Conservation (phyloP, 2,329 filamentous ascomycete genomes). For the Colletotrichum melonis region DNA sequence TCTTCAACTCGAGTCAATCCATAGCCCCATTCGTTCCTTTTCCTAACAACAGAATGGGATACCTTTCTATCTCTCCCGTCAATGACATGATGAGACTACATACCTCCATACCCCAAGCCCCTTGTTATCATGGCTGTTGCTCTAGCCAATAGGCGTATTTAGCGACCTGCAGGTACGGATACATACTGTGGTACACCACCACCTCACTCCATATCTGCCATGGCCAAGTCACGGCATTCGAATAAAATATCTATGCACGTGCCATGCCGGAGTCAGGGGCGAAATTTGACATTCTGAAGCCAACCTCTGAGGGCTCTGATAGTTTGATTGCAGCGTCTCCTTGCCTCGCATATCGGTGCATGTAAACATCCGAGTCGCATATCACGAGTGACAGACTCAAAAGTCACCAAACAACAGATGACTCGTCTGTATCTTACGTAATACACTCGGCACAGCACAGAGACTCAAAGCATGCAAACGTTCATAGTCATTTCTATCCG, state of each 20-base stretch:
- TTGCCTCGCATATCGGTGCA: background rate
- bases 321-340: constrained; percentile 13
- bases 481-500: background rate
- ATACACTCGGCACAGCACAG: background rate
- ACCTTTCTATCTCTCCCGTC: too few species aligned
- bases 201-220: background rate
- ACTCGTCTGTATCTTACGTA: background rate
- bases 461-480: background rate
- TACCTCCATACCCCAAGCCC: background rate
- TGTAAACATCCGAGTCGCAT: too few species aligned
- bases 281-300: constrained; percentile 14
- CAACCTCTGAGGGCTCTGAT: background rate
- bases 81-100: background rate
- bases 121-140: background rate
- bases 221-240: constrained; percentile 8
- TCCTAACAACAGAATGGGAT: background rate
- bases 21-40: background rate
- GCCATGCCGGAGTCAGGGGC: constrained; percentile 28
- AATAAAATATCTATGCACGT: constrained; percentile 10
- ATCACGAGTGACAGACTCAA: too few species aligned
- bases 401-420: background rate
- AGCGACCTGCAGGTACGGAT: constrained; percentile 24
- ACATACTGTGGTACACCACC: background rate
- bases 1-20: background rate
- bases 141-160: constrained; percentile 22